Percentiles rank a stretch among this genome's conserved stretches.
Evolutionary conservation across 192 early-diverging fungal species (phyloP).

Genomic region (Globomyces pollinis-pini): DNA sequence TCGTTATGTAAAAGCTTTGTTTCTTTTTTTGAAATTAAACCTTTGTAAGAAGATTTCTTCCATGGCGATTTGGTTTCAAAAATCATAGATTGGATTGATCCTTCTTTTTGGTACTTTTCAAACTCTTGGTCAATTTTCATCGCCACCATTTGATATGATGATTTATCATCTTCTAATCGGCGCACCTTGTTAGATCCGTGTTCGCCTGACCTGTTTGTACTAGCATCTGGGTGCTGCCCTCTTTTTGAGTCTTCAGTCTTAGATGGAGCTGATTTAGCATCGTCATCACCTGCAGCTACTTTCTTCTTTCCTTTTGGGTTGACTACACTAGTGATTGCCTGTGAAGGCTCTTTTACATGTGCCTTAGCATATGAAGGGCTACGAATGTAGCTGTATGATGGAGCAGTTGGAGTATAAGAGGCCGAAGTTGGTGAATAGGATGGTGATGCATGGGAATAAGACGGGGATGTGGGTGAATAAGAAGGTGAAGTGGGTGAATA

Average conservation of each 20-base stretch:
- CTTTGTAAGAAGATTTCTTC: not conserved
- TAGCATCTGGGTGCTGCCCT: not conserved
- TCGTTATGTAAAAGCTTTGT: not conserved
- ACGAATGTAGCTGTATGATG: too few species aligned
- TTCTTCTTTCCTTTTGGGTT: too few species aligned
- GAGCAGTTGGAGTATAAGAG: too few species aligned
- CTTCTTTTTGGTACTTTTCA: not conserved
- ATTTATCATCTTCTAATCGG: not conserved
- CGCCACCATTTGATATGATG: too few species aligned
- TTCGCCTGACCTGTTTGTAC: not conserved
- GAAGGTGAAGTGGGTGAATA: too few species aligned
- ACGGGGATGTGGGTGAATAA: too few species aligned
- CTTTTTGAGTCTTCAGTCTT: not conserved
- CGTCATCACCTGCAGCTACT: too few species aligned
- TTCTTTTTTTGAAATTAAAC: not conserved
- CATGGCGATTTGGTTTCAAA: slow-evolving; percentile 3
- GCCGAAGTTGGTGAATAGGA: too few species aligned
- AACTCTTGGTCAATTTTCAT: not conserved
- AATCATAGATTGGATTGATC: slow-evolving; percentile 4
- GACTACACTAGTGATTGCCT: too few species aligned
- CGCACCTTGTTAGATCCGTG: slow-evolving; percentile 4
- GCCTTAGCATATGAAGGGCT: too few species aligned
- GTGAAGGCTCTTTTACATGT: too few species aligned
- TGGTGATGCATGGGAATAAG: too few species aligned
- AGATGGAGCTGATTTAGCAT: not conserved